Conservation (phyloP, 2,329 filamentous ascomycete species). For the Arthrobotrys iridis region DNA sequence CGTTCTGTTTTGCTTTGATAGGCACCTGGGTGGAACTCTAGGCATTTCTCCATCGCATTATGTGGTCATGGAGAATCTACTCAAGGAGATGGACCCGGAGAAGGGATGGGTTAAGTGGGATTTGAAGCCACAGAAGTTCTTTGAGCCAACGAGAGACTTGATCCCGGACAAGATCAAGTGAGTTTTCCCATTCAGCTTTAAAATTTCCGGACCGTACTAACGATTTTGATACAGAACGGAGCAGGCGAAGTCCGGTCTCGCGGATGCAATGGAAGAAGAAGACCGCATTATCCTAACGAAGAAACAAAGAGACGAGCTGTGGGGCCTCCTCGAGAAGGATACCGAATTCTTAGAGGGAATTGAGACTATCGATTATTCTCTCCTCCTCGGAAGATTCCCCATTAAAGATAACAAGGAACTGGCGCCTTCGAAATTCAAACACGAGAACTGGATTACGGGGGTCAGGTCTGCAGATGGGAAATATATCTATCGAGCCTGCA, state of each 20-base stretch:
- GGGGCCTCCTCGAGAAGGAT: slow-evolving; percentile 56
- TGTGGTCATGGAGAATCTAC: slow-evolving; percentile 57
- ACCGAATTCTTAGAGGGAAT: slow-evolving; percentile 57
- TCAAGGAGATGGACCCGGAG: slow-evolving; percentile 55
- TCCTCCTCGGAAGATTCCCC: slow-evolving; percentile 57
- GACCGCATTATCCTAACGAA: slow-evolving; percentile 52
- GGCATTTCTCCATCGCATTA: slow-evolving; percentile 57
- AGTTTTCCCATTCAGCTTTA: background rate
- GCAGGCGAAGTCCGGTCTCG: slow-evolving; percentile 56
- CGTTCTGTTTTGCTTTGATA: slow-evolving; percentile 56
- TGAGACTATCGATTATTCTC: slow-evolving; percentile 58
- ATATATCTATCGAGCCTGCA: slow-evolving; percentile 57
- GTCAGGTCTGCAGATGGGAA: slow-evolving; percentile 57
- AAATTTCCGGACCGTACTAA: background rate
- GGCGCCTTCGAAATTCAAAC: slow-evolving; percentile 37
- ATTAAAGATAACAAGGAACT: slow-evolving; percentile 52
- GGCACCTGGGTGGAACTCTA: slow-evolving; percentile 55
- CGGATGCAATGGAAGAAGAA: slow-evolving; percentile 57
- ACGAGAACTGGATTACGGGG: slow-evolving; percentile 54
- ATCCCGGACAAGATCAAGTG: slow-evolving; percentile 55
- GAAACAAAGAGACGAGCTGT: slow-evolving; percentile 54
- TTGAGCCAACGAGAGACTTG: slow-evolving; percentile 57
- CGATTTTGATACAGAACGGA: slow-evolving; percentile 51
- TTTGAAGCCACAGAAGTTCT: slow-evolving; percentile 58
- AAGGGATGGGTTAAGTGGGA: slow-evolving; percentile 57